A percentile compares a stretch with the other conserved stretches of the same genome.
phyloP scores from a whole-genome alignment of 2,329 filamentous ascomycete genomes.

The Cyclaneusma minus region DNA sequence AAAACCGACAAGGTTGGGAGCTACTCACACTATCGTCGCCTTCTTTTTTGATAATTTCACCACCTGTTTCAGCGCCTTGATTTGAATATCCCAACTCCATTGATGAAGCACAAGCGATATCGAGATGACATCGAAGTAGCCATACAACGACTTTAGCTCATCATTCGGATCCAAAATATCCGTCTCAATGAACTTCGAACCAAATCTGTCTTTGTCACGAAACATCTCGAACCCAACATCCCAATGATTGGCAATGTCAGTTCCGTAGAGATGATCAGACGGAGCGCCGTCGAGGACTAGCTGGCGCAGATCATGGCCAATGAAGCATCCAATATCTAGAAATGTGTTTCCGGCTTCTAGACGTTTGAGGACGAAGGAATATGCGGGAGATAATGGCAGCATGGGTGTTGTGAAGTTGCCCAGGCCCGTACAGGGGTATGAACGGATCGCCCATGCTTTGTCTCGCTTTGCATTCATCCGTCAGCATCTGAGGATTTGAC shows the following conservation, averaged over 20 bases:
- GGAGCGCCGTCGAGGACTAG: slow-evolving; percentile 21
- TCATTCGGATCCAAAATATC: slow-evolving; percentile 18
- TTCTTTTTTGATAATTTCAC: no score
- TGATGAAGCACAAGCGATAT: no score
- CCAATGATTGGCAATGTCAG: slow-evolving; percentile 20
- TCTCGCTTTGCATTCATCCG: no score
- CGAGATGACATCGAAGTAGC: slow-evolving; percentile 24
- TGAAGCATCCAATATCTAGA: slow-evolving; percentile 24
- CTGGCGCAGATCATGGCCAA: slow-evolving; percentile 23
- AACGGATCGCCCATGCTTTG: no score
- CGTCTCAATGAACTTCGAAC: slow-evolving; percentile 17
- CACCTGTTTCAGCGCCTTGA: no score
- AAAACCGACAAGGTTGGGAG: no score
- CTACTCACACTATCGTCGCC: no score
- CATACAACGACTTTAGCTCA: slow-evolving; percentile 19
- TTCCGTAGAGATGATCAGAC: slow-evolving; percentile 15
- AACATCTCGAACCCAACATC: slow-evolving; percentile 23
- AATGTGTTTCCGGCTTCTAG: slow-evolving; percentile 10
- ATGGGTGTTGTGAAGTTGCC: no score
- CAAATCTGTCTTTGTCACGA: slow-evolving; percentile 18
- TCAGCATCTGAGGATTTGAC: no score
- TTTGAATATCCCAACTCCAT: no score
- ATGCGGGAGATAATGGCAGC: slow-evolving; percentile 5
- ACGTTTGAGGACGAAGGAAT: slow-evolving; percentile 6
- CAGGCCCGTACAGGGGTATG: no score